phyloP scores from a whole-genome alignment of 2,329 filamentous ascomycete genomes.

The Akanthomyces muscarius region DNA sequence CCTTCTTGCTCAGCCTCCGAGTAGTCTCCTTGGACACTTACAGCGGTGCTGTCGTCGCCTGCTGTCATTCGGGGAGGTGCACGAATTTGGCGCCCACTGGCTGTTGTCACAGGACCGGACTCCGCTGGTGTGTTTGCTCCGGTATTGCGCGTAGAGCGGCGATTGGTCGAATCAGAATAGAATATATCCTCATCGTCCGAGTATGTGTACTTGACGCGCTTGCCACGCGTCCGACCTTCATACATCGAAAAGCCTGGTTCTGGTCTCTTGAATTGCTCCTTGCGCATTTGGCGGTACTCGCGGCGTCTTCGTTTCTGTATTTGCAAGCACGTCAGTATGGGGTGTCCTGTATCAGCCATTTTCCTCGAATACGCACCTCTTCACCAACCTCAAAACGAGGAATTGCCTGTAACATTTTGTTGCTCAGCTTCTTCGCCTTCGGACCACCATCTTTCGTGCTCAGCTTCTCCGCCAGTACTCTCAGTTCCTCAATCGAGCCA shows the following conservation, averaged over 20 bases:
- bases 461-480: slow-evolving; percentile 69
- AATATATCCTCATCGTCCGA: slow-evolving; percentile 80
- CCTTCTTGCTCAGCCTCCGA: slow-evolving; percentile 38
- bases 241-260: slow-evolving; percentile 91
- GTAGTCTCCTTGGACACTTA: slow-evolving; percentile 44
- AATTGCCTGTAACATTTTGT: slow-evolving; percentile 73
- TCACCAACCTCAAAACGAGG: slow-evolving; percentile 91
- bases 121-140: slow-evolving; percentile 70
- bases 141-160: slow-evolving; percentile 73
- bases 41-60: slow-evolving; percentile 44
- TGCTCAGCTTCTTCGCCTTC: slow-evolving; percentile 72
- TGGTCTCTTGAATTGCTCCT: slow-evolving; percentile 80
- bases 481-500: slow-evolving; percentile 83
- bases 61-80: slow-evolving; percentile 64
- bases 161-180: slow-evolving; percentile 57
- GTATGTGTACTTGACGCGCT: slow-evolving; percentile 94
- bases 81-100: slow-evolving; percentile 81
- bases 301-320: slow-evolving; percentile 81
- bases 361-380: slow-evolving; percentile 56
- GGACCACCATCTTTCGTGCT: slow-evolving; percentile 72
- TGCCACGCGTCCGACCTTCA: slow-evolving; percentile 91
- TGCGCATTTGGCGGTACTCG: slow-evolving; percentile 82
- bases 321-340: slow-evolving; percentile 20
- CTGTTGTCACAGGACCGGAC: slow-evolving; percentile 62
- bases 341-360: background rate